Evolutionary conservation across 1,284 basidiomycete genomes (phyloP).

Genomic region (Ceratobasidium sp.): DNA sequence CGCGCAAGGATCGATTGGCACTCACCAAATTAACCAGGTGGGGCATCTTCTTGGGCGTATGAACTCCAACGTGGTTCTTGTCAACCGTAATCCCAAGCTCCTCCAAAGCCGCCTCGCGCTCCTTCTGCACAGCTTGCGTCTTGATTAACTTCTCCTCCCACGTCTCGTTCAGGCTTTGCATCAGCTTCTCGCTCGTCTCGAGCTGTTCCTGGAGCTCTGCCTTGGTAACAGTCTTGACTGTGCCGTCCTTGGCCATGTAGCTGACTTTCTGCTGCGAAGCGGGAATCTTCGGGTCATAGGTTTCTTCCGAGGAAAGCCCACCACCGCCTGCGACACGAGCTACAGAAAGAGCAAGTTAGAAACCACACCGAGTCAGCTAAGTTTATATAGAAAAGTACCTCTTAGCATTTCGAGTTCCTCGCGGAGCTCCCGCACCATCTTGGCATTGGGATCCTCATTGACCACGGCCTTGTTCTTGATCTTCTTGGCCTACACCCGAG

Average conservation of each 20-base stretch:
- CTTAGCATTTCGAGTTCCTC: slow-evolving; percentile 93
- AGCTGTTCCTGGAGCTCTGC: slow-evolving; percentile 97
- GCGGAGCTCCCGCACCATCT: slow-evolving; percentile 97
- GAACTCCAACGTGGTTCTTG: slow-evolving; percentile 94
- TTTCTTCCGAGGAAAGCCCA: slow-evolving; percentile 68
- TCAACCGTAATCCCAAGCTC: slow-evolving; percentile 98
- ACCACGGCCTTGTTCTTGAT: slow-evolving; percentile 99
- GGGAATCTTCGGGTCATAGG: slow-evolving; percentile 89
- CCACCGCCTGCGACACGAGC: slow-evolving; percentile 75
- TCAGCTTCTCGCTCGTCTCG: slow-evolving; percentile 95
- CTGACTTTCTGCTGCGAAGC: slow-evolving; percentile 96
- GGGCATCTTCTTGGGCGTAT: slow-evolving; percentile 99
- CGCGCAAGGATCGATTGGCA: slow-evolving; percentile 32
- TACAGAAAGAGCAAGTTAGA: slow-evolving; percentile 53
- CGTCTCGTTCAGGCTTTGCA: slow-evolving; percentile 95
- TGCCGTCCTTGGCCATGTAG: slow-evolving; percentile 93
- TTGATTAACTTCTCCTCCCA: slow-evolving; percentile 97
- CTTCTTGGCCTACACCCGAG: slow-evolving; percentile 82
- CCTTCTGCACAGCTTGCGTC: slow-evolving; percentile 95
- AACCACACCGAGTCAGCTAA: background rate
- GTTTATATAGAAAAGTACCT: slow-evolving; percentile 62
- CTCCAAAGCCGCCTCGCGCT: slow-evolving; percentile 96
- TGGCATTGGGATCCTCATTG: slow-evolving; percentile 99
- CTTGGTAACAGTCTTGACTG: slow-evolving; percentile 95
- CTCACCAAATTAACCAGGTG: slow-evolving; percentile 93